A percentile compares a stretch with the other conserved stretches of the same genome.
phyloP scores from a whole-genome alignment of 2,329 filamentous ascomycete genomes.

The Aspergillus candidus region DNA sequence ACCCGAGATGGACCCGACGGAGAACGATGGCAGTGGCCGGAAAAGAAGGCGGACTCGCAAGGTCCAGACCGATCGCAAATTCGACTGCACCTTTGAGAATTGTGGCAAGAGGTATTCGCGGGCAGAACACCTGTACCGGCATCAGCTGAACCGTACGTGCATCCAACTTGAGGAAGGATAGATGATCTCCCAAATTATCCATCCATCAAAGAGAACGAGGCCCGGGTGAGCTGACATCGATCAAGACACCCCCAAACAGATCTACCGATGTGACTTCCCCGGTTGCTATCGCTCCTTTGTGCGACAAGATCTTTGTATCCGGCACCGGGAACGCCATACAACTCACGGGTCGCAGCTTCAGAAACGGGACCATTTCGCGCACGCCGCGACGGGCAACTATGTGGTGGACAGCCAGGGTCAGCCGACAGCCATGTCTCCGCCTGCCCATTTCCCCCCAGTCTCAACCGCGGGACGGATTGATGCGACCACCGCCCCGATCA shows the following conservation, averaged over 20 bases:
- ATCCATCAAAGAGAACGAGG: too few relatives aligned
- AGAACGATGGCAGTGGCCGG: slow-evolving; percentile 12
- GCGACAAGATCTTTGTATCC: slow-evolving; percentile 82
- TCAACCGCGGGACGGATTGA: slow-evolving; percentile 5
- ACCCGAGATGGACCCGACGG: slow-evolving; percentile 8
- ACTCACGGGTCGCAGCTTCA: slow-evolving; percentile 52
- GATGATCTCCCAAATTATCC: too few relatives aligned
- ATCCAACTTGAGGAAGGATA: too few relatives aligned
- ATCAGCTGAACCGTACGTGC: slow-evolving; percentile 81
- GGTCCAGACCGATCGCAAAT: slow-evolving; percentile 48
- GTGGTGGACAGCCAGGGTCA: slow-evolving; percentile 1
- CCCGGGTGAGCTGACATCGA: not conserved
- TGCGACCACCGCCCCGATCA: slow-evolving; percentile 8
- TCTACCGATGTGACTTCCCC: slow-evolving; percentile 87
- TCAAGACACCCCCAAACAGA: slow-evolving; percentile 83
- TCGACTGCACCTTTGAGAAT: slow-evolving; percentile 75
- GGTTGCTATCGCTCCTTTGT: slow-evolving; percentile 89
- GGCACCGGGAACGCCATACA: slow-evolving; percentile 73
- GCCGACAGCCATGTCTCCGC: slow-evolving; percentile 7
- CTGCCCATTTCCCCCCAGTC: slow-evolving; percentile 3
- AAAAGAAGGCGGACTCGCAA: slow-evolving; percentile 37
- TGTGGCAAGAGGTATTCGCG: slow-evolving; percentile 96
- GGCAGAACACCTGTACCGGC: slow-evolving; percentile 92
- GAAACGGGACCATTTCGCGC: slow-evolving; percentile 43
- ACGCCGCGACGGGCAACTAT: slow-evolving; percentile 19